Percentiles rank a stretch among this genome's conserved stretches.
These are phyloP conservation scores for Marasmius tenuissimus DNA, from an alignment of 1,284 basidiomycete genomes.

Conservation along the genomic window DNA sequence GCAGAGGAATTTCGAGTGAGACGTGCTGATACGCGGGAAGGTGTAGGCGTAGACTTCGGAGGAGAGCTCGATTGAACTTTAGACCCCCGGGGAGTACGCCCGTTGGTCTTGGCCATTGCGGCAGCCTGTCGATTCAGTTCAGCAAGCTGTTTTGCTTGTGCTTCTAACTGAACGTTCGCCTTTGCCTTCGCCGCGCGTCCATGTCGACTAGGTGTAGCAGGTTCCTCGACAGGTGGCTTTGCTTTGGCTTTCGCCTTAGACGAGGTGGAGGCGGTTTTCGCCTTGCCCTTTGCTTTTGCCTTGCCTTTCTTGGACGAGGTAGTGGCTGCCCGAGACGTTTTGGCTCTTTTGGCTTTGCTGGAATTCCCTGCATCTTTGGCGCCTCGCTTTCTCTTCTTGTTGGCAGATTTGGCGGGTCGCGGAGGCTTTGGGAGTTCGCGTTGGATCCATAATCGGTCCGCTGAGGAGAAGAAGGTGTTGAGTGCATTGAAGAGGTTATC, in stretches of 20 bases:
- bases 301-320: conserved; percentile 18
- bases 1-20: conserved; percentile 11
- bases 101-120: conserved; percentile 14
- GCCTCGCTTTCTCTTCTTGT: conserved; percentile 56
- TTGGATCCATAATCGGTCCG: conserved; percentile 88
- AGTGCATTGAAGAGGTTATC: not conserved
- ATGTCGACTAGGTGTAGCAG: conserved; percentile 32
- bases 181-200: conserved; percentile 67
- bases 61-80: not conserved
- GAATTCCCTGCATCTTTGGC: conserved; percentile 25
- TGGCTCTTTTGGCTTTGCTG: conserved; percentile 17
- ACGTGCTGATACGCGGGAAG: not conserved
- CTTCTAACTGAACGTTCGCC: conserved; percentile 65
- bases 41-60: not conserved
- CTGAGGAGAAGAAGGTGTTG: conserved; percentile 27
- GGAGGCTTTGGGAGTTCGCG: conserved; percentile 58
- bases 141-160: conserved; percentile 67
- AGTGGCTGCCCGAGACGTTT: conserved; percentile 16
- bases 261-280: not conserved
- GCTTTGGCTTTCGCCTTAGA: not conserved
- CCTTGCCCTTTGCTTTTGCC: conserved; percentile 9
- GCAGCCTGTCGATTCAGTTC: conserved; percentile 55
- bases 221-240: conserved; percentile 9
- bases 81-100: not conserved
- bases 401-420: conserved; percentile 23